phyloP scores from a whole-genome alignment of 176 grass and related monocot genomes.

The Lolium multiflorum region DNA sequence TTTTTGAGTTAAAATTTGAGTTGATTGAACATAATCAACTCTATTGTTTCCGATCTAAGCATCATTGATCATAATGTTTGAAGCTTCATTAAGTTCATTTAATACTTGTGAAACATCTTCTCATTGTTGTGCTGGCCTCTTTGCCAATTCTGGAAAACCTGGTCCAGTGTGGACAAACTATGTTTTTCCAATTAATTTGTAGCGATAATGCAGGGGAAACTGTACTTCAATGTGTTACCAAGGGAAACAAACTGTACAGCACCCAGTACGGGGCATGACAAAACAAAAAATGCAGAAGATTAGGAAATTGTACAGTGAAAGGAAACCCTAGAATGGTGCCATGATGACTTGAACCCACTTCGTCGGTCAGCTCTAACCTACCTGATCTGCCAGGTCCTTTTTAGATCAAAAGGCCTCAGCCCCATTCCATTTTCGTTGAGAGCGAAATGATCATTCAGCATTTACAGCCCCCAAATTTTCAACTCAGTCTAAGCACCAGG shows the following conservation, averaged over 20 bases:
- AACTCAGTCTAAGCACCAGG: too few relatives aligned
- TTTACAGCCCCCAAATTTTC: too few relatives aligned
- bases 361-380: not conserved
- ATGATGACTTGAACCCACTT: not conserved
- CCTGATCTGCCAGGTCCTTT: slow-evolving; percentile 16
- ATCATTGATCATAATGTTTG: not conserved
- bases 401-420: too few relatives aligned
- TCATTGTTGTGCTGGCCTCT: not conserved
- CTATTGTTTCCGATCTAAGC: not conserved
- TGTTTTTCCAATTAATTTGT: not conserved
- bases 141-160: not conserved
- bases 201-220: slow-evolving; percentile 1
- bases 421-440: too few relatives aligned
- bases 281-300: not conserved
- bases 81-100: not conserved
- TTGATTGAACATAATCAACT: not conserved
- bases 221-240: not conserved
- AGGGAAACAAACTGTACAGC: not conserved
- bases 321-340: not conserved
- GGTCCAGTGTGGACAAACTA: not conserved
- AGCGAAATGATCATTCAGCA: too few relatives aligned
- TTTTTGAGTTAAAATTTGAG: not conserved
- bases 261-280: not conserved
- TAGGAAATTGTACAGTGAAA: slow-evolving; percentile 17
- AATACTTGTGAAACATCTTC: not conserved